A percentile compares a stretch with the other conserved stretches of the same genome.
Conservation (phyloP, 164 flowering plant genomes). For the Paratinospora sagittata region DNA sequence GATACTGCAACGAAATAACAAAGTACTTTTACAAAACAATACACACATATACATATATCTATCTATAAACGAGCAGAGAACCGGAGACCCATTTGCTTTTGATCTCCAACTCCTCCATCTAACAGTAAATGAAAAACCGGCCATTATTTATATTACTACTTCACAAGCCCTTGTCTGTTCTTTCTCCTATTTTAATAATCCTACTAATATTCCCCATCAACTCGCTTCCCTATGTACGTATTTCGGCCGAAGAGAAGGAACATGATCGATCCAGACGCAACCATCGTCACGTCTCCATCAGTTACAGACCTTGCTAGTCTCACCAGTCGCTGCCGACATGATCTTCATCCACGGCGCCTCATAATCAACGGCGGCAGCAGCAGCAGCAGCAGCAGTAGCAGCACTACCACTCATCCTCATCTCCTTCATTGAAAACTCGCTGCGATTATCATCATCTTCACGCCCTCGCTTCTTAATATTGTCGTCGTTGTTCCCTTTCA, state of each 20-base stretch:
- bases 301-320: slow-evolving; percentile 33
- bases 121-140: not conserved
- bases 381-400: no score
- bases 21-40: not conserved
- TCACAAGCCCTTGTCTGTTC: not conserved
- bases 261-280: no score
- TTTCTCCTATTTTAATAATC: no score
- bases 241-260: no score
- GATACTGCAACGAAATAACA: not conserved
- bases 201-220: no score
- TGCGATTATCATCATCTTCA: slow-evolving; percentile 11
- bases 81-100: slow-evolving; percentile 29
- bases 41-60: not conserved
- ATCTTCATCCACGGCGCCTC: slow-evolving; percentile 29
- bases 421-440: slow-evolving; percentile 22
- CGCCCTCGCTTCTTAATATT: slow-evolving; percentile 19
- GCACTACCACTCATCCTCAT: slow-evolving; percentile 25
- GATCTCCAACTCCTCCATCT: slow-evolving; percentile 13
- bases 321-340: slow-evolving; percentile 8
- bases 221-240: no score
- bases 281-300: no score
- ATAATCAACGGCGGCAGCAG: no score
- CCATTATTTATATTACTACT: not conserved
- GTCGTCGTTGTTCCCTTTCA: slow-evolving; percentile 47
- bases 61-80: not conserved